phyloP scores from a whole-genome alignment of 352 stramenopile genomes.

The Phytophthora foliorum region DNA sequence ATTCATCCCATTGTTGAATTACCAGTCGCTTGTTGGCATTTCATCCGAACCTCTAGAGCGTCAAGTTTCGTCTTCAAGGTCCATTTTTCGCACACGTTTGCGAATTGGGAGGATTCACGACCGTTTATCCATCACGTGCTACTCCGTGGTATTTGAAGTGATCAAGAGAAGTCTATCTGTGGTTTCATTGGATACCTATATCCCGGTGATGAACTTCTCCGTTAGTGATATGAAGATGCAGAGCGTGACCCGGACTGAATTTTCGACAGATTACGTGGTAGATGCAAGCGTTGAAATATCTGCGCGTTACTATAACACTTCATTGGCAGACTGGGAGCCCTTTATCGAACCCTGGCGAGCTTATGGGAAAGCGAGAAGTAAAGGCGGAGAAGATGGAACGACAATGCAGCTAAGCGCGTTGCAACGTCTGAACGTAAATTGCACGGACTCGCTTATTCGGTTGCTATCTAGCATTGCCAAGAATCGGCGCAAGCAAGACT shows the following conservation, averaged over 20 bases:
- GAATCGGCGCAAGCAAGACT: slow-evolving; percentile 78
- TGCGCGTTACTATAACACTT: slow-evolving; percentile 90
- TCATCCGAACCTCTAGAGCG: slow-evolving; percentile 53
- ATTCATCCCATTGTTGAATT: slow-evolving; percentile 75
- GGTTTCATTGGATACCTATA: slow-evolving; percentile 90
- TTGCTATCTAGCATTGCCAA: slow-evolving; percentile 84
- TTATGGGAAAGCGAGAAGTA: slow-evolving; percentile 72
- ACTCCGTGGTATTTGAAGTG: slow-evolving; percentile 89
- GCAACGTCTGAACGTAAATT: slow-evolving; percentile 89
- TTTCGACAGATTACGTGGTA: slow-evolving; percentile 66
- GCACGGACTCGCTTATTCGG: slow-evolving; percentile 85
- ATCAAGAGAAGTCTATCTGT: slow-evolving; percentile 92
- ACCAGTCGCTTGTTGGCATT: slow-evolving; percentile 77
- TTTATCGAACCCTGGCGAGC: slow-evolving; percentile 88
- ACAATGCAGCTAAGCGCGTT: slow-evolving; percentile 86
- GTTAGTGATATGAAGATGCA: slow-evolving; percentile 88
- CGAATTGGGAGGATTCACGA: slow-evolving; percentile 84
- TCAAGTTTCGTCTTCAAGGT: slow-evolving; percentile 44
- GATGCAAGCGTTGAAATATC: slow-evolving; percentile 86
- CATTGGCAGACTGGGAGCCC: slow-evolving; percentile 89
- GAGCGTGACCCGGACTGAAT: slow-evolving; percentile 75
- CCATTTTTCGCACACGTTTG: slow-evolving; percentile 70
- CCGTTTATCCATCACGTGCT: slow-evolving; percentile 69
- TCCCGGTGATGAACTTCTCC: slow-evolving; percentile 91
- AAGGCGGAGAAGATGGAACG: slow-evolving; percentile 61